Base-by-base conservation (phyloP, 164 flowering plant species). In the Chimonanthus praecox region DNA sequence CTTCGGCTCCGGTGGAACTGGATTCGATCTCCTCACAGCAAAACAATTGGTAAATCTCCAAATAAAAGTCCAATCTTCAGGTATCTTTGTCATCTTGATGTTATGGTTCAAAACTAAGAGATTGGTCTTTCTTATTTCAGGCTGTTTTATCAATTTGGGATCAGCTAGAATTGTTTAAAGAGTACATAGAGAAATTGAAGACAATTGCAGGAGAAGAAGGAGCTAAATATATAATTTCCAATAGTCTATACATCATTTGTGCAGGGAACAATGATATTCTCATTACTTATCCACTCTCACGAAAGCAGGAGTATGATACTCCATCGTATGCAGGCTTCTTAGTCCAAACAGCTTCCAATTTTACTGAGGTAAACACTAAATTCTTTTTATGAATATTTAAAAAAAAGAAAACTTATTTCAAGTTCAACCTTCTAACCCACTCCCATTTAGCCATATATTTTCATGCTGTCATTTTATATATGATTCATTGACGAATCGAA, bases 1-100 rank as follows among this genome's bases (percentile, higher is more conserved):
- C 71, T 92, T 92, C 64, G 97, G 92, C 9, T 90, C 94, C 0
- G 91, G 92, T 45, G 89, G 81, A 50, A 84, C 95, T 5, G 97
- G 97, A 9, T 92, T 84, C 47, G 97, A 92, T 75, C 86, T 81
- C 20, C 80, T 85, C 43, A 90, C 94, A 3, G 68, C 68, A 15
- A 44, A 44, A 44, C 6, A 16, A 15, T 33, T 15, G 33, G 63
- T 50, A 69, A 15, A 9, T 46, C 51, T 11, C n/a, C 33, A 33
- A 33, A 33, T 1, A 33, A 33, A 33, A 33, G 33, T 33, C 33
- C 33, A 33, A 33, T 33, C 0, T 33, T 33, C 33, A 33, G 0
- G 33, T 33, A 33, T 33, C 33, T 33, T 33, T 33, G 33, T 33
- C 33, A 33, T 33, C 33, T 33, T 1, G 33, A 33, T 33, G 33